These are phyloP conservation scores for Vaccinium vitisidaea DNA, from an alignment of 148 eudicot genomes.

Conservation along the genomic window DNA sequence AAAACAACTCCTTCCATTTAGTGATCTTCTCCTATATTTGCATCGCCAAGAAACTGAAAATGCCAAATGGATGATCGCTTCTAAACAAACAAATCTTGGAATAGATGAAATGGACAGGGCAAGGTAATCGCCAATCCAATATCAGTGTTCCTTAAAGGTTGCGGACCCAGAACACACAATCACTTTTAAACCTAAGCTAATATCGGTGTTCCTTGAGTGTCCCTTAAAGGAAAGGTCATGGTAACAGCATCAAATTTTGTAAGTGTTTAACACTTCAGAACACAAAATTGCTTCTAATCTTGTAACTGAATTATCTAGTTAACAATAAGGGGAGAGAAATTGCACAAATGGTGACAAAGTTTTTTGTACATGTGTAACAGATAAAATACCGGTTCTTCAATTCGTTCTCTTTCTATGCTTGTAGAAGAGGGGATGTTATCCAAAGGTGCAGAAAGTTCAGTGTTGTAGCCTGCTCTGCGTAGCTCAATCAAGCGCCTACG, in stretches of 20 bases:
- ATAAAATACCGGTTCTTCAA: slow-evolving; percentile 75
- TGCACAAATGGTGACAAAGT: neutral
- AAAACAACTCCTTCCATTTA: neutral
- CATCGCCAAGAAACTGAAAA: neutral
- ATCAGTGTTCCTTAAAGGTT: neutral
- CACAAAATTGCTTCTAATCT: neutral
- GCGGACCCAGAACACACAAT: too few relatives aligned
- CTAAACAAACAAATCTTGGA: neutral
- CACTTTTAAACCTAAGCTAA: neutral
- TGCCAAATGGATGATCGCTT: neutral
- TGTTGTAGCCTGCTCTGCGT: slow-evolving; percentile 81
- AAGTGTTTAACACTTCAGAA: neutral
- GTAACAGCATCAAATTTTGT: neutral
- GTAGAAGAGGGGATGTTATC: slow-evolving; percentile 79
- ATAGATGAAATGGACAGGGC: neutral
- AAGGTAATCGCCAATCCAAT: neutral
- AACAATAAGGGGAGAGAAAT: neutral
- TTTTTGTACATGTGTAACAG: neutral
- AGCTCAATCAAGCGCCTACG: slow-evolving; percentile 83
- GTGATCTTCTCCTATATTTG: neutral
- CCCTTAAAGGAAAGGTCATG: neutral
- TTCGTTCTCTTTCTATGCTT: slow-evolving; percentile 67
- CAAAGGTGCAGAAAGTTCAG: slow-evolving; percentile 73
- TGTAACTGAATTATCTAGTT: neutral
- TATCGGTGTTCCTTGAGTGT: neutral